Base-by-base conservation (phyloP, 2,329 filamentous ascomycete genomes). In the Lachnellula occidentalis region DNA sequence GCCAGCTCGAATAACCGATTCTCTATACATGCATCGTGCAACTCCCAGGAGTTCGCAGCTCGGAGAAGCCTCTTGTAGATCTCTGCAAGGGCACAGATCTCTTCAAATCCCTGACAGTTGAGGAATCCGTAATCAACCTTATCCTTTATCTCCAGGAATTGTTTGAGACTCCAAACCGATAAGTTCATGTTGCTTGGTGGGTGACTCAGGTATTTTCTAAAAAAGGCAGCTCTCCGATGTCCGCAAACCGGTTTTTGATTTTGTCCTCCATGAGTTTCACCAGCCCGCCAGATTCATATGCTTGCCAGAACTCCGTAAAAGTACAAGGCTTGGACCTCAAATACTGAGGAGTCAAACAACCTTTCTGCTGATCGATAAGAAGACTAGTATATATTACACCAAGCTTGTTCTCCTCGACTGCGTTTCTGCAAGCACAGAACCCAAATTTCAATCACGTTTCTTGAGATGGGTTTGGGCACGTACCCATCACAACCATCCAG, bases 101-200 rank as follows among this genome's bases (percentile, higher is more conserved):
- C 64, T 50, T 65, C 62, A 45, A 66, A 61, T 46, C 21, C 60
- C 11, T 45, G 34, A 42, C 64, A 69, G 43, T 68, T 69, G 9
- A 60, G 50, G 47, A 69, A 67, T 21, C 65, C 65, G 56, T 68
- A 69, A 48, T 69, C 62, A 46, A 49, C 27, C 6, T 27, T 21
- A 17, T 65, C 53, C 6, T 46, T 57, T 19, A 61, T 60, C 45
- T 56, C 63, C 42, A 68, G 39, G 41, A 66, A 67, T 48, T 67
- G 64, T 52, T 65, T 66, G 49, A 67, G 55, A 39, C 54, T 31
- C 66, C 65, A 68, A 34, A 68, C 64, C n/a, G 64, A 68, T 31
- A 50, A 58, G 12, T 42, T 37, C 14, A 17, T 37, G 4, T 21
- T 37, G 31, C 14, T 31, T 19, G 43, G 50, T 41, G 50, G 48